Evolutionary conservation across 2,329 filamentous ascomycete genomes (phyloP), one percentile per base, ranked within the genome.

Genomic region (Dichotomopilus funicola): DNA sequence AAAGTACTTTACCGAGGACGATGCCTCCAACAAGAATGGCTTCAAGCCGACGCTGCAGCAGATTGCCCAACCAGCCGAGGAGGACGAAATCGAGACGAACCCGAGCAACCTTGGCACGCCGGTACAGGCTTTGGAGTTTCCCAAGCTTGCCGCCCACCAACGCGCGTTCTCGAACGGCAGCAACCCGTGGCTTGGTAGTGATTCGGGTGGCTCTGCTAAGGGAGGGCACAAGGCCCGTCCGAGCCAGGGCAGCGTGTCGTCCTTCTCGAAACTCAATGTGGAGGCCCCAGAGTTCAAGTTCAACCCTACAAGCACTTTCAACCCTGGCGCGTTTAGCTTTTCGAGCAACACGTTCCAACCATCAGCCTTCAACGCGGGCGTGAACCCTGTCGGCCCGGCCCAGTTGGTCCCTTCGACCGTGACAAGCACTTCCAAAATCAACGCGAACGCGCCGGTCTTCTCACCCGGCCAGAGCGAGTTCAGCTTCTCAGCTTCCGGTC

Each of bases 201-300:
- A 73, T 33, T 73, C 78, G 7, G 57, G 58, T 5, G 64, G 62
- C 11, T 64, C 68, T 43, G 64, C 71, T 33, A 68, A 69, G 45
- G 71, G 70, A 62, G 65, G 67, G 33, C 63, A 68, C 33, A 67
- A 72, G 35, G 72, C 74, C 44, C 73, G 71, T 12, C 72, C 76
- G 9, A 81, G 79, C 60, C 87, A 91, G 65, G 78, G 76, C 13
- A 86, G 85, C 66, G 89, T 87, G 64, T 76, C 84, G 3, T 91
- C 83, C 0, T 71, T 85, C 44, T 89, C 90, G 0, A 91, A 86
- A 62, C 80, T 97, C 63, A 97, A 97, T 64, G 91, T 95, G 35
- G 83, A 87, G 59, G 92, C 92, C 0, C 88, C 91, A 47, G 89
- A 94, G 66, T 96, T 96, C 76, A 89, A 86, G 64, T 92, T 92